phyloP scores from a whole-genome alignment of 805 yeast species.

The Candida sithepensis region DNA sequence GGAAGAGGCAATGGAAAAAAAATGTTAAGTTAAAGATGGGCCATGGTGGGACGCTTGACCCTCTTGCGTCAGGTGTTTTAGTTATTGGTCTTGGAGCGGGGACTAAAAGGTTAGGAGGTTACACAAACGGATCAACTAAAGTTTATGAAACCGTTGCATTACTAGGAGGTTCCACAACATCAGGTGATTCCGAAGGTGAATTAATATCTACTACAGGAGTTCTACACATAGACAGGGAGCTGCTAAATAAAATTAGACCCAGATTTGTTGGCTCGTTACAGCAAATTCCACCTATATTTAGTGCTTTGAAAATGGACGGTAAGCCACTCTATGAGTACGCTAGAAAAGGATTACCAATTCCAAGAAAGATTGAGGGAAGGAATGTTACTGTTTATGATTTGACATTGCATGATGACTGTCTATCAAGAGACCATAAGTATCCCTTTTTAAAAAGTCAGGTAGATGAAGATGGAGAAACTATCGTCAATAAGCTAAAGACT shows the following conservation, averaged over 20 bases:
- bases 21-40: constrained; percentile 82
- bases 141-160: constrained; percentile 81
- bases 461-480: constrained; percentile 45
- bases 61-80: constrained; percentile 89
- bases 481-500: constrained; percentile 34
- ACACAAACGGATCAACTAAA: constrained; percentile 71
- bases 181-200: constrained; percentile 92
- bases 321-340: constrained; percentile 94
- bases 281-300: constrained; percentile 93
- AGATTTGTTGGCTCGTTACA: constrained; percentile 76
- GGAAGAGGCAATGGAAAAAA: constrained; percentile 45
- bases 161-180: constrained; percentile 86
- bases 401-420: constrained; percentile 49
- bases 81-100: constrained; percentile 93
- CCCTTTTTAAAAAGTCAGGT: constrained; percentile 39
- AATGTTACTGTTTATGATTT: constrained; percentile 59
- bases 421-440: constrained; percentile 56
- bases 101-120: constrained; percentile 73
- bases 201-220: constrained; percentile 56
- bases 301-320: constrained; percentile 93
- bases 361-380: constrained; percentile 76
- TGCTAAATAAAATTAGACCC: constrained; percentile 44
- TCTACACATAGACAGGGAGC: constrained; percentile 52
- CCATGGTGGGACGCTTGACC: constrained; percentile 97
- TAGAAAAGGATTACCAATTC: constrained; percentile 79